Conservation (phyloP, 306 rosid genomes). For the Cotoneaster glaucophyllus region DNA sequence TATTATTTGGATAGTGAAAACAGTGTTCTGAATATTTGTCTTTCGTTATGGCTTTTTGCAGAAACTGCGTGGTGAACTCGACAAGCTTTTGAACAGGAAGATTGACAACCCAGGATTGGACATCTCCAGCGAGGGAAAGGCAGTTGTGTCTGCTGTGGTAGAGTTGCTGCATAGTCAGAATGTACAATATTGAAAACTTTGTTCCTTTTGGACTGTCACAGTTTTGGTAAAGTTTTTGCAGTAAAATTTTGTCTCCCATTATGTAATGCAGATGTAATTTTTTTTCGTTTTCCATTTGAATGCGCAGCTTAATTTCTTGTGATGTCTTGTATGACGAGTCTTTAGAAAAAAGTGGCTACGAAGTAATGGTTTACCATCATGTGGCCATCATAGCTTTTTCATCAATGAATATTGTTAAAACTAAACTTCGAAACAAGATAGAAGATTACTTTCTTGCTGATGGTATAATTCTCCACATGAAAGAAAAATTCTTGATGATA, state of each 20-base stretch:
- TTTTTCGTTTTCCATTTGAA: too few species aligned
- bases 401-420: too few species aligned
- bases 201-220: not conserved
- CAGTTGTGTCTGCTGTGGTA: slow-evolving; percentile 74
- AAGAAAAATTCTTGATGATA: too few species aligned
- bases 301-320: too few species aligned
- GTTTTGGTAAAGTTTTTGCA: not conserved
- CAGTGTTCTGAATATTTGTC: not conserved
- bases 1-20: not conserved
- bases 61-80: slow-evolving; percentile 85
- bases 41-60: slow-evolving; percentile 24
- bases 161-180: slow-evolving; percentile 72
- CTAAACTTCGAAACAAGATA: too few species aligned
- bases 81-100: slow-evolving; percentile 75
- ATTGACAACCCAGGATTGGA: slow-evolving; percentile 76
- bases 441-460: too few species aligned
- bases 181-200: not conserved
- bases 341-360: too few species aligned
- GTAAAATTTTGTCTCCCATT: not conserved
- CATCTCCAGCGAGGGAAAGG: slow-evolving; percentile 68
- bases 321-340: too few species aligned
- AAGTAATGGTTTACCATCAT: too few species aligned
- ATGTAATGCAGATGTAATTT: not conserved
- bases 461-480: too few species aligned
- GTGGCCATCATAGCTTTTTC: too few species aligned